Evolutionary conservation across 441 rosid species (phyloP).

Genomic region (Lepidium campestre): DNA sequence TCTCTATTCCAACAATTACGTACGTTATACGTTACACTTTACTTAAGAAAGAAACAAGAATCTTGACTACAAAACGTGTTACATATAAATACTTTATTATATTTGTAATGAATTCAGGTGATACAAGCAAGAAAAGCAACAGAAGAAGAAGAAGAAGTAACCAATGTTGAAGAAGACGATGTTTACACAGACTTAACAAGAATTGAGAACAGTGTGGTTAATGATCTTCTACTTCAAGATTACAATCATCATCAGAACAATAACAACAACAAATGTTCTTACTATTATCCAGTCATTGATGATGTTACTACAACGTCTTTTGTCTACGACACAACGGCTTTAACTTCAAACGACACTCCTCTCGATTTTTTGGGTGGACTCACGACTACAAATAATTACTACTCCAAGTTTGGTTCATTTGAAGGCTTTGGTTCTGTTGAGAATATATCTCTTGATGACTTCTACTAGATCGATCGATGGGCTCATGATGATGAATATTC

Average conservation of each 20-base stretch:
- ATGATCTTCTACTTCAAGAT: constrained; percentile 39
- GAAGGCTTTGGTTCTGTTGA: constrained; percentile 81
- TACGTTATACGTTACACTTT: constrained; percentile 26
- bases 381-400: constrained; percentile 19
- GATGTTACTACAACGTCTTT: constrained; percentile 42
- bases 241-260: constrained; percentile 37
- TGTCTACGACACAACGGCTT: constrained; percentile 69
- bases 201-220: constrained; percentile 30
- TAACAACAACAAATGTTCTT: constrained; percentile 35
- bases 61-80: not conserved
- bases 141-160: constrained; percentile 31
- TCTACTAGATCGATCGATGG: constrained; percentile 32
- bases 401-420: constrained; percentile 47
- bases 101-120: constrained; percentile 37
- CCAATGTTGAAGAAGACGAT: constrained; percentile 37
- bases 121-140: constrained; percentile 86
- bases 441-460: constrained; percentile 73
- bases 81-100: no score
- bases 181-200: constrained; percentile 48
- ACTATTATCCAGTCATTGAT: constrained; percentile 41
- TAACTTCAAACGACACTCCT: constrained; percentile 60
- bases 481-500: constrained; percentile 10
- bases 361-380: constrained; percentile 88
- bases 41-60: not conserved
- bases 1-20: constrained; percentile 51